A percentile compares a stretch with the other conserved stretches of the same genome.
Evolutionary conservation across 805 yeast genomes (phyloP).

Genomic region (Myxozyma neglecta): DNA sequence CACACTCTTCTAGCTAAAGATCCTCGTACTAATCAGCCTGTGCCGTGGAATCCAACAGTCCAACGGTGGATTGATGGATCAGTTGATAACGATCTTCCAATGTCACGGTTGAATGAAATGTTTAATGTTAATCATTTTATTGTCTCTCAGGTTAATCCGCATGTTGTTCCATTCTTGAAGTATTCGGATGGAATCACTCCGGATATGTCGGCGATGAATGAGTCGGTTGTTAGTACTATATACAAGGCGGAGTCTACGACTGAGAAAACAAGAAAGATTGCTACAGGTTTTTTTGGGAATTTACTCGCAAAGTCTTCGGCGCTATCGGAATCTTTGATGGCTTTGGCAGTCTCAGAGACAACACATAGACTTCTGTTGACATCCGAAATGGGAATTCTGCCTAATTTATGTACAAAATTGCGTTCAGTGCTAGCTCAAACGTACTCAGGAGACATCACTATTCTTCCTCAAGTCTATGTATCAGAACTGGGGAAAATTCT

Average conservation of each 20-base stretch:
- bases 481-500: constrained; percentile 63
- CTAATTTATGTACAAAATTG: constrained; percentile 68
- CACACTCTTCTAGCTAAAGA: constrained; percentile 82
- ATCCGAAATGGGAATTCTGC: constrained; percentile 73
- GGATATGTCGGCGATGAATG: not conserved
- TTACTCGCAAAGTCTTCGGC: constrained; percentile 9
- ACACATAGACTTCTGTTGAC: constrained; percentile 73
- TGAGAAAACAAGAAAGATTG: constrained; percentile 1
- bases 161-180: constrained; percentile 78
- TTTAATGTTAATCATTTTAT: constrained; percentile 96
- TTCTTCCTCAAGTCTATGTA: constrained; percentile 69
- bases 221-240: not conserved
- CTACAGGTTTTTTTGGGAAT: constrained; percentile 3
- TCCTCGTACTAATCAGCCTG: constrained; percentile 65
- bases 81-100: constrained; percentile 91
- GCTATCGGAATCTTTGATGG: constrained; percentile 12
- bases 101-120: constrained; percentile 88
- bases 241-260: not conserved
- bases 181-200: constrained; percentile 5
- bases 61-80: constrained; percentile 93
- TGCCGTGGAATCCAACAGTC: constrained; percentile 79
- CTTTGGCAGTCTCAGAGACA: constrained; percentile 61
- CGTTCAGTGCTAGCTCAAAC: constrained; percentile 78
- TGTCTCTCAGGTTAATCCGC: constrained; percentile 97
- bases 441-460: constrained; percentile 92